Conservation (phyloP, 169 alveolate genomes). For the Plasmodium sp. region DNA sequence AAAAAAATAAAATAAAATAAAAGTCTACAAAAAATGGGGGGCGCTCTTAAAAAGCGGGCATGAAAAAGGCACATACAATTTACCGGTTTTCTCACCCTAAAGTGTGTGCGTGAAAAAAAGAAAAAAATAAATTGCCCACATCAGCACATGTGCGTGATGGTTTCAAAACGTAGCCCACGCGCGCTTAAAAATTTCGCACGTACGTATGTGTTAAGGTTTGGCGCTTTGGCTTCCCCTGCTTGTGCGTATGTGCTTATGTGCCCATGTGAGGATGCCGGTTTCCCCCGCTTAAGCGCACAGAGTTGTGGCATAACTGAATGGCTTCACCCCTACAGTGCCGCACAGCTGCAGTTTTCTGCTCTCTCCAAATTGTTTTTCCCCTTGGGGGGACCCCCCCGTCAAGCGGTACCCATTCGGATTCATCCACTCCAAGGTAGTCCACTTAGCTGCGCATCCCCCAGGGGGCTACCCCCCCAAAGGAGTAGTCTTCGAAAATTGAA, state of each 20-base stretch:
- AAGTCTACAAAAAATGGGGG: constrained; percentile 21
- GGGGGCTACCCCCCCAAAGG: neutral
- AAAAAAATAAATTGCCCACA: neutral
- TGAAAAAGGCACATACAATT: neutral
- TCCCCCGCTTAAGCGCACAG: neutral
- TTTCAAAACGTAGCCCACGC: neutral
- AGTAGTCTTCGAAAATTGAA: neutral
- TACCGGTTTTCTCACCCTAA: neutral
- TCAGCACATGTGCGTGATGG: neutral
- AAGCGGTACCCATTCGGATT: neutral
- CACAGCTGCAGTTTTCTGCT: neutral
- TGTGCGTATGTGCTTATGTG: neutral
- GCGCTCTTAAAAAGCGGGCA: neutral
- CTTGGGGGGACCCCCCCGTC: neutral
- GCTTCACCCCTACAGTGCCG: neutral
- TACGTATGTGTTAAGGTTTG: neutral
- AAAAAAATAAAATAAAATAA: neutral
- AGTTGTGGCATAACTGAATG: neutral
- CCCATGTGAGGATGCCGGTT: no score
- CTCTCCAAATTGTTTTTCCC: neutral
- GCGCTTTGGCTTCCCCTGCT: neutral
- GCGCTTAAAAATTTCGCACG: neutral
- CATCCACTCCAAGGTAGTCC: neutral
- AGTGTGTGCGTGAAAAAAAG: constrained; percentile 38
- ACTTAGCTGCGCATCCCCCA: neutral